These are phyloP conservation scores for Erythrophleum fordii DNA, from an alignment of 306 rosid genomes.

Conservation along the genomic window DNA sequence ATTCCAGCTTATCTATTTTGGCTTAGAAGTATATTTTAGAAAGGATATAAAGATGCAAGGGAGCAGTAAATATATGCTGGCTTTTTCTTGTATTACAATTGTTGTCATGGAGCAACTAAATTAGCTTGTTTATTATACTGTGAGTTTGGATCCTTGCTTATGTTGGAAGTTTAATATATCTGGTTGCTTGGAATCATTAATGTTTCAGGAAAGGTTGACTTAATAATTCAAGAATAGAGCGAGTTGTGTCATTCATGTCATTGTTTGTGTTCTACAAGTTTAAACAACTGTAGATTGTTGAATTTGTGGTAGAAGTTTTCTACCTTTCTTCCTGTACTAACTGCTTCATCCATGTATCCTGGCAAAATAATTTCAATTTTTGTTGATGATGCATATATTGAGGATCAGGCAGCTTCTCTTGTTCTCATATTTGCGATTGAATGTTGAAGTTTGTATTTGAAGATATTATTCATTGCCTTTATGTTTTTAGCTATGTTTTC, in stretches of 20 bases:
- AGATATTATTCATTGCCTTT: neutral
- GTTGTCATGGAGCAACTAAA: constrained; percentile 19
- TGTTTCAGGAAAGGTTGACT: neutral
- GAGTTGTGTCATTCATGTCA: neutral
- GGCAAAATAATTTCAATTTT: constrained; percentile 6
- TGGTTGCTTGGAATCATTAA: constrained; percentile 11
- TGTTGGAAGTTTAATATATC: constrained; percentile 6
- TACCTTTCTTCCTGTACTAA: neutral
- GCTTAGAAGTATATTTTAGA: neutral
- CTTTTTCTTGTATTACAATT: constrained; percentile 15
- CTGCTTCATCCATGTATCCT: neutral
- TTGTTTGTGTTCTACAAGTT: neutral
- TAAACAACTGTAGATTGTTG: neutral
- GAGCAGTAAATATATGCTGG: constrained; percentile 2
- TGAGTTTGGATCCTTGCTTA: neutral
- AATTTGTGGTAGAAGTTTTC: neutral
- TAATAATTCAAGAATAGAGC: neutral
- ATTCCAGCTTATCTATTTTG: neutral
- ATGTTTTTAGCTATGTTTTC: neutral
- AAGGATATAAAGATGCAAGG: neutral
- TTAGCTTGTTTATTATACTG: constrained; percentile 3
- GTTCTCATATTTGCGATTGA: neutral
- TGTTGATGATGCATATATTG: neutral
- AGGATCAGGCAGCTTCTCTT: neutral
- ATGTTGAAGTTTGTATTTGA: neutral